Evolutionary conservation across 257 asterid genomes (phyloP).

Genomic region (Solanum tarapatanum): DNA sequence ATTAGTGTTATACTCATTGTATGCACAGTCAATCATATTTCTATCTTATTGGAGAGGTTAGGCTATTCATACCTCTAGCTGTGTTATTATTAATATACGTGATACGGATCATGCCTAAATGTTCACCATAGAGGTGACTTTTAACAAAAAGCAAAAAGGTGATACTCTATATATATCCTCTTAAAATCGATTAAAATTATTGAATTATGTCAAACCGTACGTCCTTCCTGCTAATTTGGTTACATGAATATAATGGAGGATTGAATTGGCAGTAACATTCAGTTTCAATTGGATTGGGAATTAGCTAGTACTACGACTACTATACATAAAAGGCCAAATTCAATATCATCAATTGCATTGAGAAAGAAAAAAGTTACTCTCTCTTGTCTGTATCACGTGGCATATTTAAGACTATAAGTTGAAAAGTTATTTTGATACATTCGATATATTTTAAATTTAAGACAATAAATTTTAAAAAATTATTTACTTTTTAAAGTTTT

Average conservation of each 20-base stretch:
- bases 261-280: not conserved
- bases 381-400: no score
- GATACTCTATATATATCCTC: no score
- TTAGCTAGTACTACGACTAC: not conserved
- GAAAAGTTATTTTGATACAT: no score
- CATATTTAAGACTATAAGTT: no score
- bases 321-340: not conserved
- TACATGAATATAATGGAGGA: not conserved
- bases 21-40: no score
- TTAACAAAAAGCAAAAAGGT: no score
- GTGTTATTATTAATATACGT: not conserved
- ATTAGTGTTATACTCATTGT: not conserved
- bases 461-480: rapidly evolving
- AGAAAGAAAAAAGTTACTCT: not conserved
- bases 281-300: not conserved
- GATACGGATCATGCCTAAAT: not conserved
- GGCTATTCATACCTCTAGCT: not conserved
- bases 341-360: not conserved
- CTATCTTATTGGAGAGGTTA: not conserved
- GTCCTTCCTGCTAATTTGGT: not conserved
- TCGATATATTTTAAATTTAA: no score
- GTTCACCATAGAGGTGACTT: no score
- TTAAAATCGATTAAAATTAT: not conserved
- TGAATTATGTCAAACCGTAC: not conserved
- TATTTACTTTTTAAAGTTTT: rapidly evolving